Base-by-base conservation (phyloP, 805 yeast genomes). In the Candida stauntonica region DNA sequence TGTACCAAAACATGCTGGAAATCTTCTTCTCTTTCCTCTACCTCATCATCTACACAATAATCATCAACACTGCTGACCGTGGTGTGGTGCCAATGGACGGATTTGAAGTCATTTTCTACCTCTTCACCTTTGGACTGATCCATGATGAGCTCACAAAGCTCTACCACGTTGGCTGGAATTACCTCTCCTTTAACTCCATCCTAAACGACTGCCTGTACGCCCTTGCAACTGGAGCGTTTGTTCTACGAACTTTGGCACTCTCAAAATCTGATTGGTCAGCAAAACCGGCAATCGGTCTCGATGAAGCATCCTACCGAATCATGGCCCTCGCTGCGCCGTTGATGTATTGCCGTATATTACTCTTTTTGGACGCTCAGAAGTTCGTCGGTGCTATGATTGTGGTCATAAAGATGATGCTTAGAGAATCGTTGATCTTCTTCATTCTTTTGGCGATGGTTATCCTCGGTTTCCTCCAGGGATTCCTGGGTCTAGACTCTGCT, bases 321-420 rank as follows among this genome's bases (percentile, higher is more conserved):
- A 61, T 87, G 33, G 79, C 95, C 0, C 72, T 88, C 52, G 88
- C 85, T 12, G 83, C 95, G 5, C 96, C 96, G 3, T 67, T 87
- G 47, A 79, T 87, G 74, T 87, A 95, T 94, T 73, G 84, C 3
- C 70, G 96, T 35, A 64, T 87, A 35, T 63, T 87, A 39, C 68
- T 87, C 26, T 86, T 71, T 60, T 69, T 86, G 50, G 96, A 87
- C 56, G 82, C 89, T 9, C 78, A 79, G 47, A 73, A 75, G 50
- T 86, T 87, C 59, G 85, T 86, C 34, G 96, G 96, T 29, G 86
- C 88, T 2, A 83, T 87, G 87, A 73, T 87, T 46, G 91, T 87
- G 20, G 91, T 87, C 5, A 64, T 85, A 35, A 85, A 85, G 53
- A 81, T 80, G 41, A 82, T 87, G 86, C 81, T 87, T 86, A 79